A percentile compares a stretch with the other conserved stretches of the same genome.
phyloP scores from a whole-genome alignment of 345 rosid genomes.

The Garcia nutans region DNA sequence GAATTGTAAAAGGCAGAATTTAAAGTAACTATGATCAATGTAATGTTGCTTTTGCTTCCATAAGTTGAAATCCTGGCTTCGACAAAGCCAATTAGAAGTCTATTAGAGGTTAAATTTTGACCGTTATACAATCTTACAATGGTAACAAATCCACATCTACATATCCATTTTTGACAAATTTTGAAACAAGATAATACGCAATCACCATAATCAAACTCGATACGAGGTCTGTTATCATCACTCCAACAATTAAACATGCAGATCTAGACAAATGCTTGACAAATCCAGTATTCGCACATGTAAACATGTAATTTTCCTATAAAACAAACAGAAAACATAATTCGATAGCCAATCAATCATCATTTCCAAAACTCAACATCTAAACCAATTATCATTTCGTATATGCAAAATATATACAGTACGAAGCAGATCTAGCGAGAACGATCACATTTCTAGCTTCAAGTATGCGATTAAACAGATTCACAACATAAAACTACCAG shows the following conservation, averaged over 20 bases:
- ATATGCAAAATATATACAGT: neutral
- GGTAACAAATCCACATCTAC: too few species aligned
- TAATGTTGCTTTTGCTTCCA: too few species aligned
- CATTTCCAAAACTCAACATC: neutral
- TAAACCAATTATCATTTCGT: neutral
- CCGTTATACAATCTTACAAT: neutral
- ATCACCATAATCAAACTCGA: neutral
- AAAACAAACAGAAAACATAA: neutral
- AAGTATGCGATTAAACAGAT: neutral
- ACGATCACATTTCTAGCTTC: conserved; percentile 2
- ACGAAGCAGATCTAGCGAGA: conserved; percentile 26
- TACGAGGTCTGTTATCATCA: neutral
- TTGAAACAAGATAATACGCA: neutral
- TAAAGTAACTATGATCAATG: neutral
- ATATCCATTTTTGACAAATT: neutral
- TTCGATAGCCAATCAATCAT: neutral
- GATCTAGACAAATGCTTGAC: conserved; percentile 1
- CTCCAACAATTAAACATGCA: neutral
- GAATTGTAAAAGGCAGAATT: neutral
- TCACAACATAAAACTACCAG: neutral
- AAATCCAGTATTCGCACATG: neutral
- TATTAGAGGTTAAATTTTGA: neutral
- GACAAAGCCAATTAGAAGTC: neutral
- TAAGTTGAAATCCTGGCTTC: neutral
- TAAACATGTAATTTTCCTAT: neutral